A percentile compares a stretch with the other conserved stretches of the same genome.
These are phyloP conservation scores for Trametes gibbosa DNA, from an alignment of 768 basidiomycete genomes.

Conservation along the genomic window DNA sequence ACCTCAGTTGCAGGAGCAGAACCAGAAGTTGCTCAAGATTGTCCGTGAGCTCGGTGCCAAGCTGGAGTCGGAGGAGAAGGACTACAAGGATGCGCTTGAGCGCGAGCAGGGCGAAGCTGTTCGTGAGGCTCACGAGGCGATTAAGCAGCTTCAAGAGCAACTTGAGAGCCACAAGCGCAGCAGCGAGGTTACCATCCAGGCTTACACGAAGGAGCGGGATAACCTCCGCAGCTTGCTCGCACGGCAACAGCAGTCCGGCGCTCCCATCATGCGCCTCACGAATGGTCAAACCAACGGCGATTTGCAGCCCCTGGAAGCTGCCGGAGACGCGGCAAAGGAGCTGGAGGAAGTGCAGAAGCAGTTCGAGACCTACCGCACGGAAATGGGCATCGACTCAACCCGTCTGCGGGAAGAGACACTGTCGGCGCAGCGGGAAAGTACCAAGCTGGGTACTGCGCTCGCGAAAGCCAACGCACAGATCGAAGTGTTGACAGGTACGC, in stretches of 20 bases:
- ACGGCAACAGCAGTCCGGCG: constrained; percentile 34
- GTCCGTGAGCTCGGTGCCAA: constrained; percentile 78
- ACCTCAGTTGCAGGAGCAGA: constrained; percentile 82
- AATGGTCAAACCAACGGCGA: constrained; percentile 29
- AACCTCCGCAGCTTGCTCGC: constrained; percentile 74
- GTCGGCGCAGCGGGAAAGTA: constrained; percentile 63
- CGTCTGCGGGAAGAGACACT: constrained; percentile 70
- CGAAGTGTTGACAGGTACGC: constrained; percentile 72
- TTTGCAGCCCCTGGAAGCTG: constrained; percentile 6
- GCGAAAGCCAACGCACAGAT: constrained; percentile 84
- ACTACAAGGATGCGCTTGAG: constrained; percentile 67
- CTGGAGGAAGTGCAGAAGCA: constrained; percentile 72
- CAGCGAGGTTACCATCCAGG: constrained; percentile 68
- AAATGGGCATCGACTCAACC: constrained; percentile 77
- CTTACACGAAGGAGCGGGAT: constrained; percentile 86
- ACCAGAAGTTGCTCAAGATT: constrained; percentile 83
- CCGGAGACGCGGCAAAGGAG: constrained; percentile 50
- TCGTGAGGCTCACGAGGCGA: constrained; percentile 84
- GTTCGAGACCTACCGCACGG: constrained; percentile 76
- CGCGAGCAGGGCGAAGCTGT: constrained; percentile 78
- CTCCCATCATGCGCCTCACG: not conserved
- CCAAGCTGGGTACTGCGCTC: constrained; percentile 59
- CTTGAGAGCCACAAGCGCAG: constrained; percentile 75
- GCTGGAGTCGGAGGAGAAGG: constrained; percentile 83
- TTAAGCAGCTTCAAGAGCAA: constrained; percentile 73